Evolutionary conservation across 139 green algal species (phyloP).

Genomic region (Pleodorina starrii): DNA sequence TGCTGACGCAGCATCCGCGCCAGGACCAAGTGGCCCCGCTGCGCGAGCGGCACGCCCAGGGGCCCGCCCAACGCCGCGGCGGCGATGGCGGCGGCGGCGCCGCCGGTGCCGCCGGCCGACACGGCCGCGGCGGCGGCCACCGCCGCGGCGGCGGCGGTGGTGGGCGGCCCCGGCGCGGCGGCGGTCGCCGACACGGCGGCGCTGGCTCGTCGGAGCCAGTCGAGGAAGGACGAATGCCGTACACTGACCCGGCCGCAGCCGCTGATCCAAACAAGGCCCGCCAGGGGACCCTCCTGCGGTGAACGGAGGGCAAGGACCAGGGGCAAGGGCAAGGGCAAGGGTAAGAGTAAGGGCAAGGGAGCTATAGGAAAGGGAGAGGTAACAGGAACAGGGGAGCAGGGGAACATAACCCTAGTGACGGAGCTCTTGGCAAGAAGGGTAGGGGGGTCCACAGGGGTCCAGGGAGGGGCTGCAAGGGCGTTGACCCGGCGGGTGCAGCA

Average conservation of each 20-base stretch:
- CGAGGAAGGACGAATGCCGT: constrained; percentile 17
- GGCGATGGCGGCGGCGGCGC: neutral
- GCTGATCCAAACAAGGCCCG: constrained; percentile 5
- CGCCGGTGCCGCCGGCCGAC: neutral
- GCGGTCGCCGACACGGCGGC: neutral
- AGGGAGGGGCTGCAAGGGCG: no score
- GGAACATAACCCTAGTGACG: no score
- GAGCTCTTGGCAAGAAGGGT: no score
- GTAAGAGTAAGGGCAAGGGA: no score
- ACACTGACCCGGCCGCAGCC: neutral
- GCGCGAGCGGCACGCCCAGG: neutral
- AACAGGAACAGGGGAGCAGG: no score
- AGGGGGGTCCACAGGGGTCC: no score
- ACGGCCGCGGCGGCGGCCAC: neutral
- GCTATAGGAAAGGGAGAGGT: no score
- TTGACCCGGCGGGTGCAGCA: no score
- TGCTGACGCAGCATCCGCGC: neutral
- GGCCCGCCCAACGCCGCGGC: neutral
- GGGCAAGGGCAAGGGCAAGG: no score
- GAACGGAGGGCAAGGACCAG: no score
- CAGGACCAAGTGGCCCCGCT: neutral
- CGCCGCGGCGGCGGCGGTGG: neutral
- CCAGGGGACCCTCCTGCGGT: constrained; percentile 26
- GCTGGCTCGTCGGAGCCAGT: constrained; percentile 17
- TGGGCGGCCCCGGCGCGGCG: neutral